Base-by-base conservation (phyloP, 495 filamentous ascomycete species). In the Aspergillus olivimuriae region DNA sequence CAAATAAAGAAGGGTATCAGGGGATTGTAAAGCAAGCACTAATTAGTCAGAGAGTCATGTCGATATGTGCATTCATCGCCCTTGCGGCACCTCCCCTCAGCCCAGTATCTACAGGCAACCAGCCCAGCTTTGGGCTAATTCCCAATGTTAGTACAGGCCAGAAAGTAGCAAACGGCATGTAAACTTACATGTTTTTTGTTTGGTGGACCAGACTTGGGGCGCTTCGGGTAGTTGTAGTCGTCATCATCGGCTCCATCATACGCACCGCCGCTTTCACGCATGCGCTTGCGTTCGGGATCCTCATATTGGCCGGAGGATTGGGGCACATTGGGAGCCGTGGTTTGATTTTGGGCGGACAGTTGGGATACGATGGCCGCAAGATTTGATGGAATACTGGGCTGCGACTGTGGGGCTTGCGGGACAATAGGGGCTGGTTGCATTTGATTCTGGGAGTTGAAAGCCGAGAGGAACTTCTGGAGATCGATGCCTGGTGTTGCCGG, bases 31-130 rank as follows among this genome's bases (percentile, higher is more conserved):
- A 49, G 21, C 30, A 39, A 31, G 43, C 43, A 39, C 49, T 34
- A 54, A 15, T 46, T 43, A 16, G n/a, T n/a, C n/a, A 56, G 41
- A 24, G 60, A 52, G 46, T 73, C 70, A 17, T 95, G 89, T 34
- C 85, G 72, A 64, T 80, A 95, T 1, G 86, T 92, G 60, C 89
- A 95, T 24, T 83, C 82, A 14, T 85, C 83, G 3, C 89, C 89
- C 62, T 94, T 92, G 14, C 73, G 71, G 63, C 89, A 95, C 59
- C 82, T 82, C 12, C 88, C 88, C 44, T 85, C 75, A 4, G 75
- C 68, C 72, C 75, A 95, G 63, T 88, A 94, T 37, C 74, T 77
- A 64, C 89, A 95, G 12, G 84, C 74, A 38, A 75, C 68, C 22
- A 63, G 48, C 38, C 64, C 64, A 36, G 56, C 61, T 48, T 68